Percentiles rank a stretch among this genome's conserved stretches.
Conservation (phyloP, 441 rosid genomes). For the Lepidium campestre region DNA sequence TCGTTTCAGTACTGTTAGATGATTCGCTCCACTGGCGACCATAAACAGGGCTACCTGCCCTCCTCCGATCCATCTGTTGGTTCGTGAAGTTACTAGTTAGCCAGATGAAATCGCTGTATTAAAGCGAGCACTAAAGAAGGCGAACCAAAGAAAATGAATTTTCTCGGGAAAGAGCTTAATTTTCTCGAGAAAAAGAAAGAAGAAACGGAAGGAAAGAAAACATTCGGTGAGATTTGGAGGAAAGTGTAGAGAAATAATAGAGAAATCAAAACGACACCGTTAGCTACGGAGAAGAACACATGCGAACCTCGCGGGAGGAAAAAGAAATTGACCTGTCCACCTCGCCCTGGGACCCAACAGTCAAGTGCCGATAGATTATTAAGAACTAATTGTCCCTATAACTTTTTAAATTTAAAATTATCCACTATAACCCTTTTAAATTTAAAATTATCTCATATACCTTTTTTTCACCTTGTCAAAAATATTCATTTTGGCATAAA, state of each 20-base stretch:
- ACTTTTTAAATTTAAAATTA: no score
- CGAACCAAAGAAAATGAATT: neutral
- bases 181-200: neutral
- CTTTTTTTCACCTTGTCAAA: no score
- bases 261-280: slow-evolving; percentile 14
- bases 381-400: no score
- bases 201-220: neutral
- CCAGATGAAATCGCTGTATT: neutral
- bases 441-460: no score
- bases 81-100: neutral
- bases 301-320: slow-evolving; percentile 22
- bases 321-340: slow-evolving; percentile 15
- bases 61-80: slow-evolving; percentile 74
- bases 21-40: slow-evolving; percentile 59
- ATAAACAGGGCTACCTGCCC: slow-evolving; percentile 55
- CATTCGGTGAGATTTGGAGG: slow-evolving; percentile 20
- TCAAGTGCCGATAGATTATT: neutral
- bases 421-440: no score
- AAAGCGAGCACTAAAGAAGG: neutral
- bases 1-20: slow-evolving; percentile 80
- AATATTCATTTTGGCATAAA: no score
- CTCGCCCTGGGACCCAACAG: slow-evolving; percentile 17
- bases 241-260: slow-evolving; percentile 3
- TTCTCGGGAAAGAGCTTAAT: slow-evolving; percentile 22
- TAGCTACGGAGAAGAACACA: neutral